Conservation (phyloP, 1,284 basidiomycete genomes). For the Paramarasmius palmivorus region DNA sequence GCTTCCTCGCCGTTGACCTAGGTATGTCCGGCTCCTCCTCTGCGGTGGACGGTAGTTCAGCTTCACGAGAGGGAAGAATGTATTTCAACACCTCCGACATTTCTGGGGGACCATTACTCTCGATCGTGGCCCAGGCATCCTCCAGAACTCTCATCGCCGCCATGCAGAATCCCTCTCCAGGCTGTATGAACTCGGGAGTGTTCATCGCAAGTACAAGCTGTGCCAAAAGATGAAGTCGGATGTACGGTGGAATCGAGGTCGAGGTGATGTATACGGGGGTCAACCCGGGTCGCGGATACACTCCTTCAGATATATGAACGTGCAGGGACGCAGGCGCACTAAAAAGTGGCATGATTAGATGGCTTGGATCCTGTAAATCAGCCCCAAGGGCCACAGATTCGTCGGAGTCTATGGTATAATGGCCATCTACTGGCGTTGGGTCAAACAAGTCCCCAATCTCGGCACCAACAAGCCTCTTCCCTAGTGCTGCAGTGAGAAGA, state of each 20-base stretch:
- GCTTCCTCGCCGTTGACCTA: neutral
- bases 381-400: slow-evolving; percentile 74
- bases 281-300: slow-evolving; percentile 54
- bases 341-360: slow-evolving; percentile 63
- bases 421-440: neutral
- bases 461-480: slow-evolving; percentile 48
- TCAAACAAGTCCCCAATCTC: slow-evolving; percentile 25
- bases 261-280: slow-evolving; percentile 83
- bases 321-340: slow-evolving; percentile 68
- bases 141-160: slow-evolving; percentile 78
- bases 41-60: neutral
- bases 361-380: slow-evolving; percentile 40
- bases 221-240: slow-evolving; percentile 83
- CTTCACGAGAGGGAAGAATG: slow-evolving; percentile 46
- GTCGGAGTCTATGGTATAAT: slow-evolving; percentile 42
- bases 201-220: slow-evolving; percentile 57
- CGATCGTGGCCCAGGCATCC: slow-evolving; percentile 62
- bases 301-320: slow-evolving; percentile 58
- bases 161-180: slow-evolving; percentile 75
- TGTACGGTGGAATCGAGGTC: slow-evolving; percentile 72
- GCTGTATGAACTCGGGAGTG: slow-evolving; percentile 56
- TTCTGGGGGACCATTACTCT: slow-evolving; percentile 74
- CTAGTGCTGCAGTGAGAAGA: slow-evolving; percentile 50
- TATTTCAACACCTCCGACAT: slow-evolving; percentile 64
- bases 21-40: neutral